Percentiles rank a stretch among this genome's conserved stretches.
Evolutionary conservation across 163 green algal genomes (phyloP).

Genomic region (Volvox carteri): DNA sequence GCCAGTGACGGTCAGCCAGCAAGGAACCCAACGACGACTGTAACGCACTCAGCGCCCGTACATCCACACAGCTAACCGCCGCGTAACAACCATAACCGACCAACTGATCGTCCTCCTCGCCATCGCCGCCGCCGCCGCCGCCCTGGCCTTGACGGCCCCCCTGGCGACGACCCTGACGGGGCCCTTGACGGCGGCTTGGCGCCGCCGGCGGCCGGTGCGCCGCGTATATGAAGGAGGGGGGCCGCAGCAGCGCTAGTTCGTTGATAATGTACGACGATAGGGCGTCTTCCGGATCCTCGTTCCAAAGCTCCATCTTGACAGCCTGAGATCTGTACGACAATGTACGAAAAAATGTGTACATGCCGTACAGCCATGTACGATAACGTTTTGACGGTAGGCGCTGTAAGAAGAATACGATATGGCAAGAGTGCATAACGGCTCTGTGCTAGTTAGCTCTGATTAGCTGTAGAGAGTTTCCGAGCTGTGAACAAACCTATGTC

Average conservation of each 20-base stretch:
- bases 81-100: conserved; percentile 62
- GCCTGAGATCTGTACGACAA: conserved; percentile 43
- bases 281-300: conserved; percentile 27
- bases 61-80: conserved; percentile 45
- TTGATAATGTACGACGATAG: conserved; percentile 24
- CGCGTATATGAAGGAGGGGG: conserved; percentile 43
- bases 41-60: conserved; percentile 53
- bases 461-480: no score
- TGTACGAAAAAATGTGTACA: background rate
- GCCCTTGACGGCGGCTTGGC: background rate
- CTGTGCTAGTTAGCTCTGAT: no score
- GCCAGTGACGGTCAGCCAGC: conserved; percentile 55
- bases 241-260: conserved; percentile 7
- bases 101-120: background rate
- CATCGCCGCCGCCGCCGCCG: background rate
- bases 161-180: background rate
- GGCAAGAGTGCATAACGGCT: no score
- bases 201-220: background rate
- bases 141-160: background rate
- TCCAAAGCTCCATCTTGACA: conserved; percentile 60
- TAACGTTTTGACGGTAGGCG: no score
- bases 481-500: no score
- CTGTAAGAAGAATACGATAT: no score
- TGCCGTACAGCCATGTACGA: no score
- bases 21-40: conserved; percentile 12